Percentiles rank a stretch among this genome's conserved stretches.
Evolutionary conservation across 805 yeast genomes (phyloP).

Genomic region (Pichia deserticola): DNA sequence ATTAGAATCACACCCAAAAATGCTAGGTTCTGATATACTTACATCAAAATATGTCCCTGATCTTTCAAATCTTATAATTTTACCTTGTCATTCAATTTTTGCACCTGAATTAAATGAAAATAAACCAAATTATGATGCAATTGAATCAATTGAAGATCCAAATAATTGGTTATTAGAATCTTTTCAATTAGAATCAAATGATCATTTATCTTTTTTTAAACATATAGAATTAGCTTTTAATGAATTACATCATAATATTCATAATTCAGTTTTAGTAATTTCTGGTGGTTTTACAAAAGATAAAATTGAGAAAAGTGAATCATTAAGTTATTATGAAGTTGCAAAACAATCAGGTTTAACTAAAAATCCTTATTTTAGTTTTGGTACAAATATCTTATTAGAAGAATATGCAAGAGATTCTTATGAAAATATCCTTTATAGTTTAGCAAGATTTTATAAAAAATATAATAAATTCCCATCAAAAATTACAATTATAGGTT

Average conservation of each 20-base stretch:
- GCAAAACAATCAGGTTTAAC: slow-evolving; percentile 18
- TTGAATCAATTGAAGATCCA: slow-evolving; percentile 34
- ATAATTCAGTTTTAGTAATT: slow-evolving; percentile 17
- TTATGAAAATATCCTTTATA: slow-evolving; percentile 65
- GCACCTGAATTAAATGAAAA: slow-evolving; percentile 8
- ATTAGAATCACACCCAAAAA: neutral
- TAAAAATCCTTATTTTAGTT: slow-evolving; percentile 4
- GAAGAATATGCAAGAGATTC: slow-evolving; percentile 79
- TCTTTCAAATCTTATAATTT: slow-evolving; percentile 31
- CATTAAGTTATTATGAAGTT: slow-evolving; percentile 48
- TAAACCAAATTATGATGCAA: too few species aligned
- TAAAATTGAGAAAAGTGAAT: slow-evolving; percentile 43
- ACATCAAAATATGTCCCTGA: neutral
- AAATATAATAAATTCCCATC: slow-evolving; percentile 40
- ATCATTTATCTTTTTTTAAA: slow-evolving; percentile 56
- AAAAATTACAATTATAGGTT: slow-evolving; percentile 55
- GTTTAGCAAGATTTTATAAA: slow-evolving; percentile 47
- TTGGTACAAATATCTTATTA: slow-evolving; percentile 28
- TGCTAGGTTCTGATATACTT: neutral
- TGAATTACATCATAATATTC: slow-evolving; percentile 21
- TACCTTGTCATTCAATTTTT: slow-evolving; percentile 38
- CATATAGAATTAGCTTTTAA: slow-evolving; percentile 47
- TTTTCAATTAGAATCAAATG: slow-evolving; percentile 63
- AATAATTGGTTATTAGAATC: slow-evolving; percentile 61
- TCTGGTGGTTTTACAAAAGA: slow-evolving; percentile 68